Evolutionary conservation across 2,329 filamentous ascomycete species (phyloP).

Genomic region (Fusarium cyanostomum): DNA sequence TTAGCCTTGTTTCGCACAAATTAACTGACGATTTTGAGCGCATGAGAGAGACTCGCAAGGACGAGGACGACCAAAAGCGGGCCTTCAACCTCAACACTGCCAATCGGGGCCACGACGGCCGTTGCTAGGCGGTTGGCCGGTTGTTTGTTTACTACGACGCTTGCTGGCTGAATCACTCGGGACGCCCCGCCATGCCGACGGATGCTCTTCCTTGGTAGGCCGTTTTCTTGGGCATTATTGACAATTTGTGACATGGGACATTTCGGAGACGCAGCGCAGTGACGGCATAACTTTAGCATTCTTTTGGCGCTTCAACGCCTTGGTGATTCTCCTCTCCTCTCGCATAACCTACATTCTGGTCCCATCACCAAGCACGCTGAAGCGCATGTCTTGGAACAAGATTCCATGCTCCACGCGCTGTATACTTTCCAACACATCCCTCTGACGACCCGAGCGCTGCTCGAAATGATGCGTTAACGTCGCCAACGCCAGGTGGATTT

Average conservation of each 20-base stretch:
- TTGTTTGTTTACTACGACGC: slow-evolving; percentile 49
- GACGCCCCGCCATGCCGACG: slow-evolving; percentile 36
- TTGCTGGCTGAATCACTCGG: slow-evolving; percentile 18
- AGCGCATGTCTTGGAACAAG: slow-evolving; percentile 39
- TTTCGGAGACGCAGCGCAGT: slow-evolving; percentile 31
- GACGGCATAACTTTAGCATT: slow-evolving; percentile 35
- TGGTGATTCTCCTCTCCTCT: slow-evolving; percentile 10
- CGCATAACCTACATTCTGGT: not conserved
- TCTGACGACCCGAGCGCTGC: slow-evolving; percentile 35
- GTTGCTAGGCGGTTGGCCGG: slow-evolving; percentile 48
- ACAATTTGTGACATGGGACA: slow-evolving; percentile 27
- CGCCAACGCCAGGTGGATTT: slow-evolving; percentile 33
- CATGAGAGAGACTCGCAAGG: slow-evolving; percentile 32
- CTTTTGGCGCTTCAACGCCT: slow-evolving; percentile 19
- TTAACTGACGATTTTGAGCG: slow-evolving; percentile 14
- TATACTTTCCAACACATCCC: slow-evolving; percentile 28
- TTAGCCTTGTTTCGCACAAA: slow-evolving; percentile 16
- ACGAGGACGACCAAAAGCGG: slow-evolving; percentile 33
- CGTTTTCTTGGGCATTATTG: slow-evolving; percentile 37
- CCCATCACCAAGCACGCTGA: slow-evolving; percentile 8
- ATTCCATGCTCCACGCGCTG: slow-evolving; percentile 29
- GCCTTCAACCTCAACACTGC: not conserved
- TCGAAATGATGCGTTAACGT: slow-evolving; percentile 48
- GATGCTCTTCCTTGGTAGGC: slow-evolving; percentile 27
- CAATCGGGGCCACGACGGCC: slow-evolving; percentile 36